Evolutionary conservation across 345 rosid genomes (phyloP), one percentile per base, ranked within the genome.

Genomic region (Citrus maxima): DNA sequence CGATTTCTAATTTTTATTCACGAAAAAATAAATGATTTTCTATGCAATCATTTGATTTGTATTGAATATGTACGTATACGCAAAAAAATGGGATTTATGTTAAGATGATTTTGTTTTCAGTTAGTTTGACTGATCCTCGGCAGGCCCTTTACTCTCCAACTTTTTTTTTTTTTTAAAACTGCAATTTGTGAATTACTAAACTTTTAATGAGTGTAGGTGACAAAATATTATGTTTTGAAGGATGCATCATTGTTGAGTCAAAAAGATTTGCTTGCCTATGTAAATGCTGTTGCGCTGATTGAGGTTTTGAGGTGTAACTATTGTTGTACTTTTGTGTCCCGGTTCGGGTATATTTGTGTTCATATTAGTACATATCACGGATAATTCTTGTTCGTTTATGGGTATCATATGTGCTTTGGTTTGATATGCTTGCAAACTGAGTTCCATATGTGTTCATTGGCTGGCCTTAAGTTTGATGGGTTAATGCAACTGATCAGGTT

Each of bases 401-500:
- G 37, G n/a, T 42, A 46, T 4, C 14, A 2, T 49, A 24, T 13
- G 24, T 69, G 34, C 32, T 49, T 46, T 69, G 0, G 73, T 49
- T 19, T 70, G 12, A 25, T 49, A 16, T 65, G 69, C 55, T n/a
- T 68, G 10, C 10, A 21, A 72, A 9, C 16, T 56, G 32, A 22
- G 49, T 56, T 18, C 5, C 14, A 27, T 38, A 16, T 24, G 3
- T 38, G 19, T 63, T 40, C 16, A 34, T 60, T 40, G 32, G 32
- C 56, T 54, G 27, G 16, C 21, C 12, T 24, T 34, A n/a, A 42
- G 30, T 67, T 81, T 75, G 73, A 76, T 61, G 30, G 30, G 54
- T 65, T 40, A 54, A 22, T 65, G 75, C 40, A 27, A 66, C 38
- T 28, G 51, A 81, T 80, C 88, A 95, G 98, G 87, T 95, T 92